phyloP scores from a whole-genome alignment of 495 filamentous ascomycete species.

The Penicillium cinerascens region DNA sequence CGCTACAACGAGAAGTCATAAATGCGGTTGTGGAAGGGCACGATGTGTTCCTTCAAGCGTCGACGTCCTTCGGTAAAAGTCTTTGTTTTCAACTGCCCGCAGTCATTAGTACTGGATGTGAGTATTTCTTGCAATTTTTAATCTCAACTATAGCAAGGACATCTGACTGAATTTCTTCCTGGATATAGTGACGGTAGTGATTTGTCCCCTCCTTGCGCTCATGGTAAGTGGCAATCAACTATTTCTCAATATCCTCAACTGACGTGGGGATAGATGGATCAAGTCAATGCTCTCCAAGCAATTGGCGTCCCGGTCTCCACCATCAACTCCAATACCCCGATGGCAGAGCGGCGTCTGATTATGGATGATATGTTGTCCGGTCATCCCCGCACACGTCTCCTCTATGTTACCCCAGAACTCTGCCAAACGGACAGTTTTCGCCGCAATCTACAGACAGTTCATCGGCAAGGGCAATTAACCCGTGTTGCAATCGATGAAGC shows the following conservation, averaged over 20 bases:
- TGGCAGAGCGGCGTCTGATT: constrained; percentile 61
- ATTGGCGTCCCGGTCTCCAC: constrained; percentile 76
- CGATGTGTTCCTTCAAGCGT: constrained; percentile 93
- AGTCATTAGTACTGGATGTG: constrained; percentile 79
- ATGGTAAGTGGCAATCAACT: constrained; percentile 58
- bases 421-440: constrained; percentile 79
- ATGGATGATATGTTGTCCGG: constrained; percentile 79
- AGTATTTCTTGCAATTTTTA: constrained; percentile 24
- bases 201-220: constrained; percentile 84
- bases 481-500: constrained; percentile 92
- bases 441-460: constrained; percentile 64
- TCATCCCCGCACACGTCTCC: constrained; percentile 75
- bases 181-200: constrained; percentile 74
- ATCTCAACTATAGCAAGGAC: neutral
- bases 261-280: constrained; percentile 62
- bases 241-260: neutral
- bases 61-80: constrained; percentile 95
- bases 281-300: constrained; percentile 74
- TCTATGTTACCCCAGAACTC: constrained; percentile 92
- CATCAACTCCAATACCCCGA: constrained; percentile 75
- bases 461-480: constrained; percentile 76
- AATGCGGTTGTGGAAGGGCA: constrained; percentile 71
- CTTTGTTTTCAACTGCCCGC: constrained; percentile 92
- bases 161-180: neutral
- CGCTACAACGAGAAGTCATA: constrained; percentile 85